Conservation (phyloP, 2,329 filamentous ascomycete genomes). For the Hirsutella rhossiliensis region DNA sequence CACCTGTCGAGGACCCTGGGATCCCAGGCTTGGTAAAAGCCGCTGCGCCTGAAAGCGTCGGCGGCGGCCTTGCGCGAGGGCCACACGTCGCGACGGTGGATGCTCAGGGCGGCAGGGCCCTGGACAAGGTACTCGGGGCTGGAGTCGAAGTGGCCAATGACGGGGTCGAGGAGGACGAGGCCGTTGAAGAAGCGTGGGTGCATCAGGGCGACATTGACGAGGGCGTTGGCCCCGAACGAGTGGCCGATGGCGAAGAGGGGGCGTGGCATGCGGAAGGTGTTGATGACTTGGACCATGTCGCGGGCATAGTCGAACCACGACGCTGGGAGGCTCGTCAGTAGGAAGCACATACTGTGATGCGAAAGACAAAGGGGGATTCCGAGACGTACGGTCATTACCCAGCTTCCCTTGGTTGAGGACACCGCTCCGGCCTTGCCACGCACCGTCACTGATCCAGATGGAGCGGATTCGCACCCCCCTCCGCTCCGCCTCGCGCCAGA, state of each 20-base stretch:
- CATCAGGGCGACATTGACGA: conserved; percentile 60
- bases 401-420: conserved; percentile 63
- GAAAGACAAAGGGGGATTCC: background rate
- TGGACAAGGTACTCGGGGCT: conserved; percentile 20
- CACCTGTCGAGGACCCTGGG: conserved; percentile 55
- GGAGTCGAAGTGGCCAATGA: conserved; percentile 44
- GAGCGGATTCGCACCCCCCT: conserved; percentile 59
- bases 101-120: conserved; percentile 47
- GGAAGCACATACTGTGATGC: background rate
- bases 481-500: conserved; percentile 45
- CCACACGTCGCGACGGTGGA: conserved; percentile 69
- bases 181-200: conserved; percentile 71
- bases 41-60: conserved; percentile 48
- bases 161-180: conserved; percentile 73
- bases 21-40: conserved; percentile 77
- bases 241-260: conserved; percentile 80
- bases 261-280: conserved; percentile 67
- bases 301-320: conserved; percentile 78
- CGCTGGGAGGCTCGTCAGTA: conserved; percentile 32
- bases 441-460: conserved; percentile 87
- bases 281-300: conserved; percentile 77
- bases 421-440: conserved; percentile 71
- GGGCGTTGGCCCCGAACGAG: conserved; percentile 70
- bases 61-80: conserved; percentile 60
- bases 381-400: conserved; percentile 67